Base-by-base conservation (phyloP, 768 basidiomycete species). In the Termitomyces sp. region DNA sequence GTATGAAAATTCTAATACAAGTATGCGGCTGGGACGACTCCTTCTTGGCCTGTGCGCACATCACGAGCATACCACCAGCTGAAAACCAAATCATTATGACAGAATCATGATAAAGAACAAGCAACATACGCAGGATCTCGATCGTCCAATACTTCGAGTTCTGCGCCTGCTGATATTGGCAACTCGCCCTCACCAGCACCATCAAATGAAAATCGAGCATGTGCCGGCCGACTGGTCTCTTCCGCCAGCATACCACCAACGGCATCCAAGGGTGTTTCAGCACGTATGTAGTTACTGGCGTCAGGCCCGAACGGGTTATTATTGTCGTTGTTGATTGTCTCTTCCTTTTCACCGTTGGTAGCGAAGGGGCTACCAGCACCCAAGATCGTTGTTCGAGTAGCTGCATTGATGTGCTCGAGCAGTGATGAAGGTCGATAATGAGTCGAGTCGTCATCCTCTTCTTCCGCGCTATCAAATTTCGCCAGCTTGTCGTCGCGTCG, bases 1-100 rank as follows among this genome's bases (percentile, higher is more conserved):
- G 69, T 62, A 66, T 66, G 58, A 66, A 65, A 59, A 66, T 66
- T 69, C 82, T 78, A 93, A 74, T 91, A 92, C 73, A 92, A 77
- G 78, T 95, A 98, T 54, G 91, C 85, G 39, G 92, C 89, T 9
- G 94, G 94, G 47, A 97, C 90, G 31, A 95, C 89, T 12, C 94
- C 94, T 72, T 95, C 91, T 46, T 77, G 81, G 9, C 93, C 90
- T 44, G 87, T 86, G 49, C 81, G 80, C 20, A 82, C 73, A 68
- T 95, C 91, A 31, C 92, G 82, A 49, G 88, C 91, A 64, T 90
- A 95, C 94, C 94, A 97, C 94, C 94, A 98, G 43, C 94, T 94
- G 56, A 49, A 52, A 11, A 71, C n/a, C 23, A 41, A 16, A 47
- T 50, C n/a, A 46, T 11, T 39, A 45, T 16, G 46, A 39, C 11